These are phyloP conservation scores for Russula lepida DNA, from an alignment of 768 basidiomycete genomes.

Conservation along the genomic window DNA sequence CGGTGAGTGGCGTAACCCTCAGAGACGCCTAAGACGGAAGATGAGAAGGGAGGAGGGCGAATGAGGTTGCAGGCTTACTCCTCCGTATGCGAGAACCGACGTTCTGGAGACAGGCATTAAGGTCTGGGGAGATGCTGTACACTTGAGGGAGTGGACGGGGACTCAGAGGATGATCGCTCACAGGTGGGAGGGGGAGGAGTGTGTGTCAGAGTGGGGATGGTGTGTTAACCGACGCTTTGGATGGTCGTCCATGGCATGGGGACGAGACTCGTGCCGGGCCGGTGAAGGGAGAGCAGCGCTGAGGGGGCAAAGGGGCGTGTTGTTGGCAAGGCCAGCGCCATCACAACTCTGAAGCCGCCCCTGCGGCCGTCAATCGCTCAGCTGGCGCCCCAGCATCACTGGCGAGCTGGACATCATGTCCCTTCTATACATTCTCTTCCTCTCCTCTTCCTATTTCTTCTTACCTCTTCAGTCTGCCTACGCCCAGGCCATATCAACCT, in stretches of 20 bases:
- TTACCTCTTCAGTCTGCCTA: conserved; percentile 22
- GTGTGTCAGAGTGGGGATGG: neutral
- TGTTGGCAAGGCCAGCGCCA: conserved; percentile 1
- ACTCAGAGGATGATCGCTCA: neutral
- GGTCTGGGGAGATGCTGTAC: conserved; percentile 39
- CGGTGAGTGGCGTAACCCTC: conserved; percentile 45
- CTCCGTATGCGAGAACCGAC: conserved; percentile 53
- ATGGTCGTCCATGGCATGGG: neutral
- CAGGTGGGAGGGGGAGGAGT: conserved; percentile 1
- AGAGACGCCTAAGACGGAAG: conserved; percentile 40
- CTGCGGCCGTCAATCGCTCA: neutral
- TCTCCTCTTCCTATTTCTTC: conserved; percentile 19
- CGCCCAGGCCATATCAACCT: conserved; percentile 46
- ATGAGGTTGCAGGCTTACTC: conserved; percentile 33
- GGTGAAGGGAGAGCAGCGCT: no score
- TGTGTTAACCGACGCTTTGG: conserved; percentile 11
- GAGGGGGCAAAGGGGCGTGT: neutral
- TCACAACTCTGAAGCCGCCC: neutral
- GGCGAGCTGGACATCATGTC: neutral
- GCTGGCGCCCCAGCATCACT: conserved; percentile 3
- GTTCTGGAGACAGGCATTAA: conserved; percentile 46
- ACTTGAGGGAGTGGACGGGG: neutral
- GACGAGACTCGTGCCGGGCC: neutral
- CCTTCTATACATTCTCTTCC: conserved; percentile 22
- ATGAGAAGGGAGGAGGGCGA: conserved; percentile 22